Base-by-base conservation (phyloP, 805 yeast species). In the Dipodascus geniculatus region DNA sequence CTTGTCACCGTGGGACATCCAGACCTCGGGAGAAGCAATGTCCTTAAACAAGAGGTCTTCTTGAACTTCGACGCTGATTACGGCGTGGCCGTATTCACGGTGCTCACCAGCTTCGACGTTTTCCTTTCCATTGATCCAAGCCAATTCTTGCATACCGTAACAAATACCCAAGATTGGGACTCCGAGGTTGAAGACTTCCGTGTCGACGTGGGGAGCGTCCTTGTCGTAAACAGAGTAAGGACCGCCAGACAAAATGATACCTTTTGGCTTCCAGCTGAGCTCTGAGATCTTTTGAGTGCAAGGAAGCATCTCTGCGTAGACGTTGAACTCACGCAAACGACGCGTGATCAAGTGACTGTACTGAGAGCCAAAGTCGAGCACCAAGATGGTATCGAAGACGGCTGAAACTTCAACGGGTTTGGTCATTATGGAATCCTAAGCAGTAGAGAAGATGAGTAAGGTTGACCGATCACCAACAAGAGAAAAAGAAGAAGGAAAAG, bases 1-100 rank as follows among this genome's bases (percentile, higher is more conserved):
- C 77, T 93, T 93, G 74, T 93, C 99, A 67, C 96, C 96, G 72
- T 93, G 99, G 50, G 98, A 90, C 99, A 93, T 93, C 99, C 99
- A 93, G 58, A 93, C 97, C 69, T 85, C 90, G 56, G 95, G 88
- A 74, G 93, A 85, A 71, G 89, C 95, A 63, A 93, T 87, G 57
- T 84, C 96, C 58, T 82, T 76, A 73, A 93, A 93, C 58, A 93
- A 75, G 20, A 86, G 81, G 69, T 87, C 81, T 20, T 71, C 54
- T 47, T 72, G 59, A 66, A 87, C 93, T 62, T 78, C 75, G 54
- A 88, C 95, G 61, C 81, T 77, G 68, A 93, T 77, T 55, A 86
- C 81, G 57, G 99, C 96, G 51, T 96, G 96, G 57, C 99, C 99
- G 68, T 91, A 93, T 74, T 93, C 99, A 73, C 98, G 83, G 78